Evolutionary conservation across 345 rosid genomes (phyloP).

Genomic region (Hibiscus mutabilis): DNA sequence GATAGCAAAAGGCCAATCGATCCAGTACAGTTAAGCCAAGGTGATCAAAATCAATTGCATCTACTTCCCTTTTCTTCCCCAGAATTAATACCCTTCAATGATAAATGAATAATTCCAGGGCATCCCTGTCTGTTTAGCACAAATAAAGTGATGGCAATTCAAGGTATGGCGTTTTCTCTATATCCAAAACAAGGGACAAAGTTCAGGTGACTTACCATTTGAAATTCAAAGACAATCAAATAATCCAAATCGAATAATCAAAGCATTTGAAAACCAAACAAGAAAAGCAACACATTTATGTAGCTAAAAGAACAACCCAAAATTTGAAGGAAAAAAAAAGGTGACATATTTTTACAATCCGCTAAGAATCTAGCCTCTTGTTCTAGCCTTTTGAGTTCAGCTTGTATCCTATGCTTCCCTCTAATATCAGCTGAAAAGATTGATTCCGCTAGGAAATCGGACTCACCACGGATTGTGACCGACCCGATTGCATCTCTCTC

Average conservation of each 20-base stretch:
- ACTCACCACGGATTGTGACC: neutral
- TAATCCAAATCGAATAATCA: neutral
- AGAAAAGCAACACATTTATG: neutral
- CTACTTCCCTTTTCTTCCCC: neutral
- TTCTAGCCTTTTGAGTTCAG: slow-evolving; percentile 15
- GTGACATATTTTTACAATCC: neutral
- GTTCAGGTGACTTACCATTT: neutral
- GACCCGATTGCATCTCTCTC: slow-evolving; percentile 13
- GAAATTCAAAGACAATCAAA: neutral
- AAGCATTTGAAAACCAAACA: neutral
- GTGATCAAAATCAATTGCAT: neutral
- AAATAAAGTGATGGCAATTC: neutral
- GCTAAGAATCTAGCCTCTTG: slow-evolving; percentile 13
- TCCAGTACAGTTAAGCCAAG: neutral
- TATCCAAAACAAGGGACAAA: neutral
- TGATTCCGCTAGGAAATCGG: slow-evolving; percentile 9
- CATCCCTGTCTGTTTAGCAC: neutral
- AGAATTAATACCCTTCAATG: neutral
- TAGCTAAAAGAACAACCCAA: neutral
- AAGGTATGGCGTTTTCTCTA: neutral
- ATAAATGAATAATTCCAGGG: slow-evolving; percentile 1
- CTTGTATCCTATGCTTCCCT: slow-evolving; percentile 19
- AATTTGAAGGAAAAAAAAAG: neutral
- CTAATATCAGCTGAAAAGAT: slow-evolving; percentile 5
- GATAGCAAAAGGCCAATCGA: neutral